Evolutionary conservation across 148 eudicot species (phyloP).

Genomic region (Chenopodium berlandieri): DNA sequence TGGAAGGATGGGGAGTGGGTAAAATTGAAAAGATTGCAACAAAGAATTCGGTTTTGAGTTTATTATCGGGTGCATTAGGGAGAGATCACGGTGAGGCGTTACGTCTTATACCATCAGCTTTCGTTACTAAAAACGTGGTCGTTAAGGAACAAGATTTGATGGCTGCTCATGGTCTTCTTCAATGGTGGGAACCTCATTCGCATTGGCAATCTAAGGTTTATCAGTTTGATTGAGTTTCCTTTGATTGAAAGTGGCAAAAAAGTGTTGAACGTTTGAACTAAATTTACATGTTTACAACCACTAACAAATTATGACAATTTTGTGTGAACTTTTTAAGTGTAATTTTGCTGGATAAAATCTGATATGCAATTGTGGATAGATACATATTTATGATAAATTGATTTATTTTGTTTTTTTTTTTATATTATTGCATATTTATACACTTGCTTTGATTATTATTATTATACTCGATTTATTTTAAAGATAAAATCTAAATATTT

Average conservation of each 20-base stretch:
- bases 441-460: too few species aligned
- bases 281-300: too few species aligned
- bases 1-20: conserved; percentile 51
- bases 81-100: conserved; percentile 36
- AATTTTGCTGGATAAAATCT: background rate
- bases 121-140: conserved; percentile 38
- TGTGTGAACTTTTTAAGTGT: background rate
- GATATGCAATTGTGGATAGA: background rate
- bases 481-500: too few species aligned
- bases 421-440: too few species aligned
- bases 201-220: conserved; percentile 39
- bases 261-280: too few species aligned
- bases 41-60: conserved; percentile 42
- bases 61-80: conserved; percentile 38
- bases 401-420: too few species aligned
- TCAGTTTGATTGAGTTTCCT: conserved; percentile 27
- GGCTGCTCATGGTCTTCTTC: conserved; percentile 63
- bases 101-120: conserved; percentile 63
- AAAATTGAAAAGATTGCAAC: conserved; percentile 51
- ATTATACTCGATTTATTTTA: too few species aligned
- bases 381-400: too few species aligned
- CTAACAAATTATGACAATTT: background rate
- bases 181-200: conserved; percentile 67
- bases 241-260: background rate
- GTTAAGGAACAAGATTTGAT: conserved; percentile 31